Percentiles rank a stretch among this genome's conserved stretches.
These are phyloP conservation scores for Lolium perenne DNA, from an alignment of 176 grass and related monocot species.

Conservation along the genomic window DNA sequence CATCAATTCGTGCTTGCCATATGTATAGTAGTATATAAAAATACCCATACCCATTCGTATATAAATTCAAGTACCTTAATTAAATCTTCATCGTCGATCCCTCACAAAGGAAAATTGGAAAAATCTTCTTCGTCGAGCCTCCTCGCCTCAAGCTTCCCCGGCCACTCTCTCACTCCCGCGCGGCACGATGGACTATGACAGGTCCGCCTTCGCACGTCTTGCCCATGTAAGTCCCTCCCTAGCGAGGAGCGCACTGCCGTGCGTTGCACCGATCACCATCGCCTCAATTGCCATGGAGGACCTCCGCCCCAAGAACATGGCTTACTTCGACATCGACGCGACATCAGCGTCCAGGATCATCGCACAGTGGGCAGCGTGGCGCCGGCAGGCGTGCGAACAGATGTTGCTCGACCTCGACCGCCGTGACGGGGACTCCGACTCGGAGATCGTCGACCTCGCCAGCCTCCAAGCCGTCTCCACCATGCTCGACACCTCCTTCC, in stretches of 20 bases:
- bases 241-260: neutral
- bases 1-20: no score
- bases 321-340: neutral
- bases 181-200: slow-evolving; percentile 10
- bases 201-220: neutral
- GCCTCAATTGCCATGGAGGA: slow-evolving; percentile 20
- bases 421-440: slow-evolving; percentile 72
- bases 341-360: slow-evolving; percentile 57
- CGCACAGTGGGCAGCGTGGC: slow-evolving; percentile 64
- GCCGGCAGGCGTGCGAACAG: slow-evolving; percentile 68
- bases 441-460: slow-evolving; percentile 79
- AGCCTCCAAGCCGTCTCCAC: slow-evolving; percentile 89
- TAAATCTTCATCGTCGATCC: no score
- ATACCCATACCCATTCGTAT: no score
- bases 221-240: slow-evolving; percentile 12
- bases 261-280: neutral
- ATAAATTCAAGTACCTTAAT: no score
- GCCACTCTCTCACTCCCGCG: neutral
- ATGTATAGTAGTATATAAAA: no score
- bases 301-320: slow-evolving; percentile 39
- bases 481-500: slow-evolving; percentile 80
- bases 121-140: no score
- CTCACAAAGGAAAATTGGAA: no score
- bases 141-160: no score
- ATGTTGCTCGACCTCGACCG: slow-evolving; percentile 66